Conservation (phyloP, 192 early-diverging fungal species). For the Coemansia sp. region DNA sequence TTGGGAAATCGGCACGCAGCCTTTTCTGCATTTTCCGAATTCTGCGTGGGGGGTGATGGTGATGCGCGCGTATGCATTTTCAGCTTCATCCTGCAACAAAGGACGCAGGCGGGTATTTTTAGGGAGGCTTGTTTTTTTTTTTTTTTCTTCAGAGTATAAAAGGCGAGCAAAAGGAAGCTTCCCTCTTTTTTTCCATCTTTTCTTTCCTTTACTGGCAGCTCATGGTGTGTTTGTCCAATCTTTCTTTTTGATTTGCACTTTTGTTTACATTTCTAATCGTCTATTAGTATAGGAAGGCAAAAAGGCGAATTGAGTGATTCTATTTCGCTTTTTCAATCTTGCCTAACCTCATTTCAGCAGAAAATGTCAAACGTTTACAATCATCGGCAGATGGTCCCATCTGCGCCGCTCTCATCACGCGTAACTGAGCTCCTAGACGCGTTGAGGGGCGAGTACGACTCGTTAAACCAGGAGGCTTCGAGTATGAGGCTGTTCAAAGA, state of each 20-base stretch:
- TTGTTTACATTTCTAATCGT: conserved; percentile 1
- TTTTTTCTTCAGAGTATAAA: not conserved
- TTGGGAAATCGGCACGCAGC: too few species aligned
- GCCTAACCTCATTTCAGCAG: not conserved
- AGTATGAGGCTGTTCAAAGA: conserved; percentile 75
- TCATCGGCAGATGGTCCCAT: conserved; percentile 77
- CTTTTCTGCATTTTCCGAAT: too few species aligned
- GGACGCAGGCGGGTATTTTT: too few species aligned
- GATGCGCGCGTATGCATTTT: not conserved
- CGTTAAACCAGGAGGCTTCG: conserved; percentile 69
- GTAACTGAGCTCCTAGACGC: conserved; percentile 81
- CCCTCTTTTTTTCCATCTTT: not conserved
- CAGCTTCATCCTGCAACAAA: not conserved
- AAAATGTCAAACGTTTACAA: conserved; percentile 74
- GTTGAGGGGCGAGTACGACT: conserved; percentile 76
- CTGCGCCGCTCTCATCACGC: conserved; percentile 59
- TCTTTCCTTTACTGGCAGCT: not conserved
- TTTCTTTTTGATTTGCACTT: not conserved
- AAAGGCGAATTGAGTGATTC: not conserved
- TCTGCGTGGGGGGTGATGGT: too few species aligned
- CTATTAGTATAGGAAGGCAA: conserved; percentile 5
- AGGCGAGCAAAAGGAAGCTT: not conserved
- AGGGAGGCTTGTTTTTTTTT: not conserved
- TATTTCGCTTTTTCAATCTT: not conserved
- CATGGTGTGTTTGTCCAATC: not conserved